phyloP scores from a whole-genome alignment of 2,329 filamentous ascomycete genomes.

The Xylariaceae sp. region DNA sequence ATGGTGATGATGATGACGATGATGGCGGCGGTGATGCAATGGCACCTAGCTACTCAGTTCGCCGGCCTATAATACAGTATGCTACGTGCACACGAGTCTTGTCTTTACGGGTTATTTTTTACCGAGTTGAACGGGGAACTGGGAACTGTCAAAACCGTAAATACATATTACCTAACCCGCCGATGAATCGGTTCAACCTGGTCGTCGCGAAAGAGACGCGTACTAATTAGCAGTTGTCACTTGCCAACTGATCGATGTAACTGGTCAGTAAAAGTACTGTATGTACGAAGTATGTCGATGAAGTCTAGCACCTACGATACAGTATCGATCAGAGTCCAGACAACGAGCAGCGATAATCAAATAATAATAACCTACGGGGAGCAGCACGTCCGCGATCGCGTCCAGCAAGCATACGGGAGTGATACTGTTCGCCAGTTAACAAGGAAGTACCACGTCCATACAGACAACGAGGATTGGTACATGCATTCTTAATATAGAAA shows the following conservation, averaged over 20 bases:
- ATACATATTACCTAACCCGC: neutral
- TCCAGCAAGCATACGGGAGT: neutral
- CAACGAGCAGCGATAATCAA: neutral
- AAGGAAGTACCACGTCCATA: too few species aligned
- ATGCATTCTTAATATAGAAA: too few species aligned
- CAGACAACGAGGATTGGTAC: too few species aligned
- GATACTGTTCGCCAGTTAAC: neutral
- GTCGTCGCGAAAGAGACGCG: neutral
- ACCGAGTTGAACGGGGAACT: too few species aligned
- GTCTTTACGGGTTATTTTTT: too few species aligned
- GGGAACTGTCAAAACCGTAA: too few species aligned
- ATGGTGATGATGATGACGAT: slow-evolving; percentile 3
- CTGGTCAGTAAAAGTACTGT: neutral
- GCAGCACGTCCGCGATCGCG: neutral
- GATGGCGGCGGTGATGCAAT: slow-evolving; percentile 13
- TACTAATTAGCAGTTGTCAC: neutral
- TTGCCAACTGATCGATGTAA: neutral
- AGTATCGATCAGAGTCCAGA: neutral
- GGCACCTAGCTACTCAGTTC: neutral
- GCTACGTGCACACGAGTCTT: too few species aligned
- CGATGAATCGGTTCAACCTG: neutral
- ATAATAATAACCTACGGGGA: neutral
- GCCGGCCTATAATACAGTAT: neutral
- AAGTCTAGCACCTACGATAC: neutral
- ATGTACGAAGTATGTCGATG: neutral